These are phyloP conservation scores for Solanum tacnaense DNA, from an alignment of 257 asterid genomes.

Conservation along the genomic window DNA sequence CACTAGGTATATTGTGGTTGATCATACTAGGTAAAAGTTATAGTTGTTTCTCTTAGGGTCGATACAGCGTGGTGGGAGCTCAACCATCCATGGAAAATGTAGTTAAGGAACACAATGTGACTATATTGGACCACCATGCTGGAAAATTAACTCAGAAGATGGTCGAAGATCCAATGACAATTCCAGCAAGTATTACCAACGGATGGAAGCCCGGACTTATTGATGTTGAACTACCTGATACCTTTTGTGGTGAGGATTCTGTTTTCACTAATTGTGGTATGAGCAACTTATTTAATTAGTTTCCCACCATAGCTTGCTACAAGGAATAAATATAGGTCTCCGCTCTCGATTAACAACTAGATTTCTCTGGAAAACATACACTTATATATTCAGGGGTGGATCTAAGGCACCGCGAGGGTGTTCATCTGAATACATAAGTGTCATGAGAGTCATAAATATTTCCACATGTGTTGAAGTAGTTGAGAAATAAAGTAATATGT, in stretches of 20 bases:
- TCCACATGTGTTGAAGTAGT: neutral
- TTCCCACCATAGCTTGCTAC: neutral
- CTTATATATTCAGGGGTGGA: neutral
- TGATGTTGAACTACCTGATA: conserved; percentile 63
- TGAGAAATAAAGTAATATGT: neutral
- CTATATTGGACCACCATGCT: conserved; percentile 51
- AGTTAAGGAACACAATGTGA: conserved; percentile 65
- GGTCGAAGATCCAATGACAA: conserved; percentile 62
- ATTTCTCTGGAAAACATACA: neutral
- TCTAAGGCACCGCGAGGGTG: neutral
- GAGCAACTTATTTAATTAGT: neutral
- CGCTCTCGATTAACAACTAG: neutral
- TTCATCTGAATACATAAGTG: neutral
- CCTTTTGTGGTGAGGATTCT: conserved; percentile 61
- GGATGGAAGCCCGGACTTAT: conserved; percentile 64
- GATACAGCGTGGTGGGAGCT: conserved; percentile 83
- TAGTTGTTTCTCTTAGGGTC: conserved; percentile 40
- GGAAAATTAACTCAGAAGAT: conserved; percentile 33
- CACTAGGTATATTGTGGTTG: neutral
- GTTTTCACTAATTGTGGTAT: neutral
- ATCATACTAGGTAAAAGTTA: neutral
- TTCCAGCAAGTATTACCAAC: conserved; percentile 60
- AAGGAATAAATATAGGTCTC: neutral
- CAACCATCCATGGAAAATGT: conserved; percentile 75
- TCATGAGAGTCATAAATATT: neutral